These are phyloP conservation scores for Trichosporon faecale DNA, from an alignment of 1,284 basidiomycete species.

Conservation along the genomic window DNA sequence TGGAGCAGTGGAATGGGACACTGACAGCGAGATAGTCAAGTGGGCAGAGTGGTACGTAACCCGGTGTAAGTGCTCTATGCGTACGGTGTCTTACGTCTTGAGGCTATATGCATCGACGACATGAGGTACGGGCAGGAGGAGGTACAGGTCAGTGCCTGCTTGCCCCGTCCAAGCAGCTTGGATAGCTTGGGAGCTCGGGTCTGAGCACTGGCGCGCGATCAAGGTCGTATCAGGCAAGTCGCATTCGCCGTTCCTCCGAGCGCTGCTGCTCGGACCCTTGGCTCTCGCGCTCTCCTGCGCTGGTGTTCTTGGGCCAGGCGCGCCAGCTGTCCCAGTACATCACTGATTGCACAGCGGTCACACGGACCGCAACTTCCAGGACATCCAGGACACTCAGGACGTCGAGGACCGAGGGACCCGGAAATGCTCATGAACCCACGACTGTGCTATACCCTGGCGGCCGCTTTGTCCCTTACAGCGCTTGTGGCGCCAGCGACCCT, in stretches of 20 bases:
- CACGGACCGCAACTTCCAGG: neutral
- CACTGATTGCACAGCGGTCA: neutral
- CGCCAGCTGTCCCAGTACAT: neutral
- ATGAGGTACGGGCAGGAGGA: neutral
- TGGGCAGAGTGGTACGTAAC: neutral
- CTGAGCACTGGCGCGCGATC: neutral
- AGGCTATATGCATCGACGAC: neutral
- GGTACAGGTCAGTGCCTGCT: neutral
- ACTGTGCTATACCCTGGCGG: neutral
- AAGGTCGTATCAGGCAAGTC: neutral
- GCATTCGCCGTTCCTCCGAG: neutral
- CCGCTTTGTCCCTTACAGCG: neutral
- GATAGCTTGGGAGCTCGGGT: neutral
- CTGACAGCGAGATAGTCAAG: neutral
- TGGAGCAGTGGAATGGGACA: neutral
- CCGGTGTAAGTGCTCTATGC: neutral
- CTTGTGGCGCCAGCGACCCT: neutral
- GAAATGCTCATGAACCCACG: constrained; percentile 1
- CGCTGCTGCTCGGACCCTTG: neutral
- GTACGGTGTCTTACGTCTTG: neutral
- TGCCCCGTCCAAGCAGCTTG: neutral
- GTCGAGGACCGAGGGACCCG: neutral
- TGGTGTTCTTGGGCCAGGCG: neutral
- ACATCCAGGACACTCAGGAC: neutral
- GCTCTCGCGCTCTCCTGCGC: neutral